Base-by-base conservation (phyloP, 768 basidiomycete species). In the Lanmaoa pseudosensibilis region DNA sequence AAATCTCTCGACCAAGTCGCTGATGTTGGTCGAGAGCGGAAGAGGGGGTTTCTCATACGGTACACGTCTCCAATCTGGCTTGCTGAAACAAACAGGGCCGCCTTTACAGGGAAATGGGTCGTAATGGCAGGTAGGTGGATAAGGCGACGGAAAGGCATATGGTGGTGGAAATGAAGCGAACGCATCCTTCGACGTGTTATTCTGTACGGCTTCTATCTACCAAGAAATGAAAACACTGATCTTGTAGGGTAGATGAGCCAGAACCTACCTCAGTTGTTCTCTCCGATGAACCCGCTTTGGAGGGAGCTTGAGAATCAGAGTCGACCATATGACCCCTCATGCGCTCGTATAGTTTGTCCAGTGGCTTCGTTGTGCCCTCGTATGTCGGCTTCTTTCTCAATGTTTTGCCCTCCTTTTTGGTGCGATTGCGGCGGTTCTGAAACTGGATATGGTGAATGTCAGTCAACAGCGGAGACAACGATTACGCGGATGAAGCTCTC, bases 41-140 rank as follows among this genome's bases (percentile, higher is more conserved):
- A 0, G 9, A 1, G 21, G 30, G 1, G 0, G 19, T 43, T 30
- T 44, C 3, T 11, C 13, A 10, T 30, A 13, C 0, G 50, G 33
- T 0, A 21, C 1, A 9, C 58, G 61, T 27, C 25, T 36, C 61
- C 65, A 64, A n/a, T 50, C 37, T 16, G 46, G 49, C 11, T 45
- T 27, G 15, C n/a, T 7, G 30, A 67, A 39, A 30, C 0, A 13
- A 18, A 19, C 2, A 4, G 44, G n/a, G 0, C 58, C 39, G 2
- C 23, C 39, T 54, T 64, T 64, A 52, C 58, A 61, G 0, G 56
- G 65, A 4, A 65, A 65, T 13, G 65, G 65, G 30, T 65, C 56
- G 6, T 67, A 53, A 41, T 6, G 11, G 21, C 65, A 67, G 2
- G 4, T 47, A 0, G 58, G 54, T 9, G 65, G 65, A 37, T 65